Conservation (phyloP, 2,329 filamentous ascomycete genomes). For the Sporothrix humicola region DNA sequence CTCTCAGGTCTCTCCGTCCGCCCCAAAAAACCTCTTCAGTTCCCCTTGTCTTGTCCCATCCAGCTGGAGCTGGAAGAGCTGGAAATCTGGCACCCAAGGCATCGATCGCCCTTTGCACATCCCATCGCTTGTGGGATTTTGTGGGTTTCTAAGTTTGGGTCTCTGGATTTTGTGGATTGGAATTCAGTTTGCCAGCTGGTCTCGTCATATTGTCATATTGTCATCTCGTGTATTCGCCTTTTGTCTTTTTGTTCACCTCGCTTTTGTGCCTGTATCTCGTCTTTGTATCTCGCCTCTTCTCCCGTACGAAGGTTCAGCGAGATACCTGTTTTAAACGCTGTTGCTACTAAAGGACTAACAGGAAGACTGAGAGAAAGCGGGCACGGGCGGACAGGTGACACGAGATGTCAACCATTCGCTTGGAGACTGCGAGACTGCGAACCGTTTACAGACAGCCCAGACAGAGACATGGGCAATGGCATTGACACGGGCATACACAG, state of each 20-base stretch:
- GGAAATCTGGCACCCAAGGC: slow-evolving; percentile 1
- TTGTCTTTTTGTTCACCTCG: too few species aligned
- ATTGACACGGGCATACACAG: too few species aligned
- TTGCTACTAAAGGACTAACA: neutral
- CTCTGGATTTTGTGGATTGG: neutral
- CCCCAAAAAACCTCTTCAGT: neutral
- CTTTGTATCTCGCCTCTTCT: neutral
- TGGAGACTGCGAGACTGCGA: slow-evolving; percentile 35
- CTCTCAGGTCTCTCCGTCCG: neutral
- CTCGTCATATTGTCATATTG: too few species aligned
- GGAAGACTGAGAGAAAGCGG: neutral
- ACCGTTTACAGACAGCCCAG: slow-evolving; percentile 26
- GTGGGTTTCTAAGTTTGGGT: neutral
- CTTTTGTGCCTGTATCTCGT: neutral
- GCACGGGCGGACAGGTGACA: slow-evolving; percentile 16
- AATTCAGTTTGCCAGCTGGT: too few species aligned
- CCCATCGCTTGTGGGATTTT: neutral
- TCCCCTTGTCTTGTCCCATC: slow-evolving; percentile 15
- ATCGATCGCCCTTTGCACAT: neutral
- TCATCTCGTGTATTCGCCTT: too few species aligned
- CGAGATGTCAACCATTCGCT: slow-evolving; percentile 35
- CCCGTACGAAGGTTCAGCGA: slow-evolving; percentile 25
- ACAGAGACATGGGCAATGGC: neutral
- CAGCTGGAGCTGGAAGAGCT: slow-evolving; percentile 5
- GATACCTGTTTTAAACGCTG: slow-evolving; percentile 19